Evolutionary conservation across 176 grass and related monocot genomes (phyloP).

Genomic region (Juncus effusus): DNA sequence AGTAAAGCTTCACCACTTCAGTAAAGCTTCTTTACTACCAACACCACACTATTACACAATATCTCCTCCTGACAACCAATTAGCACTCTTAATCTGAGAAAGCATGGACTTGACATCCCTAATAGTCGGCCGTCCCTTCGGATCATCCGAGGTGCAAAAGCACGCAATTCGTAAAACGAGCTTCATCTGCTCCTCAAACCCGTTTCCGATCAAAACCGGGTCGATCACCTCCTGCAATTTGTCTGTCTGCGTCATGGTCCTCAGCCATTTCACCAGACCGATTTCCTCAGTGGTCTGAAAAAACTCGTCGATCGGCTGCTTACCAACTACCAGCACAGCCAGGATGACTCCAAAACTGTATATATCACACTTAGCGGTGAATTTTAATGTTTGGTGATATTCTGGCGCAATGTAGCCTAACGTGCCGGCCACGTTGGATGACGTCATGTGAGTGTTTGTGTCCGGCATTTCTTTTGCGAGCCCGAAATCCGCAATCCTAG

Average conservation of each 20-base stretch:
- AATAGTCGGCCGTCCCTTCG: constrained; percentile 51
- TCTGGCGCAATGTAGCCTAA: constrained; percentile 87
- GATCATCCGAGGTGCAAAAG: constrained; percentile 61
- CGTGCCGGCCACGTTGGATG: constrained; percentile 63
- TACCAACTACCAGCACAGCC: constrained; percentile 67
- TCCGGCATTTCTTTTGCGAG: constrained; percentile 69
- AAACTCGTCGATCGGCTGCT: constrained; percentile 60
- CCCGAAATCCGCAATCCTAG: constrained; percentile 72
- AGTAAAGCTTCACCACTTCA: too few species aligned
- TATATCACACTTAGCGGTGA: constrained; percentile 76
- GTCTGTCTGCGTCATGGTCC: constrained; percentile 26
- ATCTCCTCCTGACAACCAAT: neutral
- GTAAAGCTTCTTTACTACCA: too few species aligned
- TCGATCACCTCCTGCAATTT: constrained; percentile 42
- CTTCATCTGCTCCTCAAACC: constrained; percentile 61
- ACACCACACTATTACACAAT: too few species aligned
- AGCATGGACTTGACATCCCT: constrained; percentile 70
- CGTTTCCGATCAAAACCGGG: constrained; percentile 29
- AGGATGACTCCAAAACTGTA: constrained; percentile 93
- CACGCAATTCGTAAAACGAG: constrained; percentile 59
- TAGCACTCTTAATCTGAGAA: constrained; percentile 45
- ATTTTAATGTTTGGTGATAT: constrained; percentile 68
- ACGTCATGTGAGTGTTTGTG: constrained; percentile 35
- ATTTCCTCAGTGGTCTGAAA: constrained; percentile 60
- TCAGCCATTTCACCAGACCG: constrained; percentile 57